Conservation (phyloP, 495 filamentous ascomycete genomes). For the Xylaria flabelliformis region DNA sequence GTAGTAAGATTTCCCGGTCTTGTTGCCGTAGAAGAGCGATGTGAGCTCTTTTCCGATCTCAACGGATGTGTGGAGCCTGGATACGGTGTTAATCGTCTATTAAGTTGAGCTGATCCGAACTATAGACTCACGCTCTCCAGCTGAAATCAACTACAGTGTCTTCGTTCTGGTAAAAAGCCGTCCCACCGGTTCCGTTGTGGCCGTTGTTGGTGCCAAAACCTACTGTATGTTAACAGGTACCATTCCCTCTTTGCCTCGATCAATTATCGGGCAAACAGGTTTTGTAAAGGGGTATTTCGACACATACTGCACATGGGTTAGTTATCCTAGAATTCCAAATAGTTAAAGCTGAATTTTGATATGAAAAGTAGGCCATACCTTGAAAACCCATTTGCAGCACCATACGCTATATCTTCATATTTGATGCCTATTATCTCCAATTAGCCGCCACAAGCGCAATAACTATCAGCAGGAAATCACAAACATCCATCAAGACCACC, state of each 20-base stretch:
- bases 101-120: background rate
- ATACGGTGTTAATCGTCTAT: background rate
- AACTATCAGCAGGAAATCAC: background rate
- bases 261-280: background rate
- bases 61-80: slow-evolving; percentile 55
- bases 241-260: background rate
- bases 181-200: slow-evolving; percentile 60
- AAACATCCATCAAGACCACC: slow-evolving; percentile 60
- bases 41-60: slow-evolving; percentile 46
- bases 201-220: slow-evolving; percentile 62
- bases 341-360: background rate
- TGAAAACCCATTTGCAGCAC: slow-evolving; percentile 57
- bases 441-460: background rate
- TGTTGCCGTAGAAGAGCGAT: slow-evolving; percentile 44
- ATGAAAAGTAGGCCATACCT: slow-evolving; percentile 31
- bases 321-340: background rate
- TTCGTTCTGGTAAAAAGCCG: slow-evolving; percentile 57
- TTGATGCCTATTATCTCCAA: slow-evolving; percentile 22
- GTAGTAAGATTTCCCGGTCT: slow-evolving; percentile 48
- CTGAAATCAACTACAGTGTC: slow-evolving; percentile 57
- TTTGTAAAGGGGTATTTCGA: background rate
- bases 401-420: slow-evolving; percentile 41
- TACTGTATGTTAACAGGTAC: background rate
- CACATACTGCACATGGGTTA: slow-evolving; percentile 2
- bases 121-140: slow-evolving; percentile 30